Evolutionary conservation across 2,329 filamentous ascomycete genomes (phyloP).

Genomic region (Fusarium nygamai): DNA sequence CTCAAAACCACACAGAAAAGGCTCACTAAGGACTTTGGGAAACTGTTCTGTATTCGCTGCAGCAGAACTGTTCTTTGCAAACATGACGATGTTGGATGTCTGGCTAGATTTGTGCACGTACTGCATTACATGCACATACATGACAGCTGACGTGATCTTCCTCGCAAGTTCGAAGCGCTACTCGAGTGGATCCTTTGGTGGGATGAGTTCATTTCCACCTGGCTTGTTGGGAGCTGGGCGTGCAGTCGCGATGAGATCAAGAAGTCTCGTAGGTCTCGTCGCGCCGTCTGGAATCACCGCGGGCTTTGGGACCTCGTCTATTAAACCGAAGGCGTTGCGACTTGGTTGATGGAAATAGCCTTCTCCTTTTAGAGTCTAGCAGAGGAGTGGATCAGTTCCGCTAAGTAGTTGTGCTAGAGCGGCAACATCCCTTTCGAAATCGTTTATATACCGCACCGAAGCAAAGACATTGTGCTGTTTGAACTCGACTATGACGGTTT

Average conservation of each 20-base stretch:
- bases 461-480: not conserved
- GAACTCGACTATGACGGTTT: not conserved
- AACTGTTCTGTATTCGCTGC: not conserved
- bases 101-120: not conserved
- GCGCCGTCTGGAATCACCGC: too few relatives aligned
- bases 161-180: not conserved
- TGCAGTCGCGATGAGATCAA: not conserved
- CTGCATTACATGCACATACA: not conserved
- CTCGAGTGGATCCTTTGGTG: not conserved
- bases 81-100: not conserved
- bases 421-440: not conserved
- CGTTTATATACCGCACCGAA: not conserved
- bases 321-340: not conserved
- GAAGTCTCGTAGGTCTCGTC: not conserved
- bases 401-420: not conserved
- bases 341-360: not conserved
- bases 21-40: not conserved
- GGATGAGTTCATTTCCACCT: not conserved
- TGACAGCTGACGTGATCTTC: not conserved
- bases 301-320: not conserved
- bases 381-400: not conserved
- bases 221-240: not conserved
- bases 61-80: not conserved
- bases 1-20: not conserved
- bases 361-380: not conserved